Evolutionary conservation across 495 filamentous ascomycete genomes (phyloP).

Genomic region (Penicillium atrosanguineum): DNA sequence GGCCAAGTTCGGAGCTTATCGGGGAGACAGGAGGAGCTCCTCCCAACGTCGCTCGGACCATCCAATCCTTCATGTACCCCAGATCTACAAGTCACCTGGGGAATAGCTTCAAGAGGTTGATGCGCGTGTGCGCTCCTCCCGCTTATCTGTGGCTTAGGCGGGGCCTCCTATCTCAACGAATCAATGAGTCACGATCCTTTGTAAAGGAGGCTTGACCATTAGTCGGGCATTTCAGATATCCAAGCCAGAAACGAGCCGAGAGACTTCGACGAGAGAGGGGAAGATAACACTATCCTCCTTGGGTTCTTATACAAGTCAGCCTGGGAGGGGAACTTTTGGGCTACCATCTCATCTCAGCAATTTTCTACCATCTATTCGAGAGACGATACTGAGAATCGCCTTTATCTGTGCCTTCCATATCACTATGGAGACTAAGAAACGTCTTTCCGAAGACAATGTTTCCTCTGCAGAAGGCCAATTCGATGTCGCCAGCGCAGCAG

Average conservation of each 20-base stretch:
- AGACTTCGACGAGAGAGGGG: too few relatives aligned
- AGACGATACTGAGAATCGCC: not conserved
- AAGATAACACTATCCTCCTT: constrained; percentile 4
- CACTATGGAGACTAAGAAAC: constrained; percentile 25
- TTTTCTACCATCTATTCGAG: not conserved
- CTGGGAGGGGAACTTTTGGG: not conserved
- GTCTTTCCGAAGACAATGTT: constrained; percentile 23
- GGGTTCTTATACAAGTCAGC: constrained; percentile 11
- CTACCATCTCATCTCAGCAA: too few relatives aligned
- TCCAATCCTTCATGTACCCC: constrained; percentile 13
- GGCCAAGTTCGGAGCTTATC: constrained; percentile 3
- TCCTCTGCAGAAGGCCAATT: constrained; percentile 35
- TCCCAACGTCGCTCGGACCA: constrained; percentile 1
- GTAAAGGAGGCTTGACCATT: constrained; percentile 5
- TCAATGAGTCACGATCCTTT: constrained; percentile 19
- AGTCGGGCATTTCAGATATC: constrained; percentile 12
- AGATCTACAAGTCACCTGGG: constrained; percentile 7
- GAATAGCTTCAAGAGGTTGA: constrained; percentile 4
- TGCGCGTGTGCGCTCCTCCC: constrained; percentile 9
- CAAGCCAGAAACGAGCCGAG: not conserved
- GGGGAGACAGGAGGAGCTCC: constrained; percentile 27
- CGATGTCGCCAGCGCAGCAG: constrained; percentile 20
- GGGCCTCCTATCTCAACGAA: constrained; percentile 9
- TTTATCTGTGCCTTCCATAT: not conserved
- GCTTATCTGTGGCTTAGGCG: constrained; percentile 9